phyloP scores from a whole-genome alignment of 805 yeast genomes.

The Hanseniaspora valbyensis region DNA sequence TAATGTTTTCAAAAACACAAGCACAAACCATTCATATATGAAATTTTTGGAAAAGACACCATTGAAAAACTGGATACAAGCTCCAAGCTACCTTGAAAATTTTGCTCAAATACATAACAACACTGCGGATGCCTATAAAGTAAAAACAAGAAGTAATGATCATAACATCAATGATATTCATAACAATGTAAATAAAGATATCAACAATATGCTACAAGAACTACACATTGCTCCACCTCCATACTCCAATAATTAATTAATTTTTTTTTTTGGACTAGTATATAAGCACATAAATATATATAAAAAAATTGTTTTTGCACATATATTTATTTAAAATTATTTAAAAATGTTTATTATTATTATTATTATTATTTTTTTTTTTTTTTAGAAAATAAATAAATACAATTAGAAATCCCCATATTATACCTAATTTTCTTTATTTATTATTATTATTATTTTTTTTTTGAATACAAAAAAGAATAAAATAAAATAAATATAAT shows the following conservation, averaged over 20 bases:
- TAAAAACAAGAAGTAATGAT: neutral
- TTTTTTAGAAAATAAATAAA: no score
- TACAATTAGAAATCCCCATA: no score
- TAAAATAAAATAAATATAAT: no score
- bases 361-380: no score
- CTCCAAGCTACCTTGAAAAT: neutral
- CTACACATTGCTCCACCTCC: constrained; percentile 13
- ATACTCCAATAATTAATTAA: constrained; percentile 4
- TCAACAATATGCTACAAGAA: neutral
- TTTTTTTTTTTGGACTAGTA: no score
- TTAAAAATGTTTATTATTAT: no score
- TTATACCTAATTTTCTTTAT: no score
- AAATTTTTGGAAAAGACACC: constrained; percentile 11
- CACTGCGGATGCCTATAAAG: neutral
- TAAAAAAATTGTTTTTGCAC: no score
- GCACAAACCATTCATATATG: neutral
- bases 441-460: no score
- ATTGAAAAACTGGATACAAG: constrained; percentile 6
- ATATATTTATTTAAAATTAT: no score
- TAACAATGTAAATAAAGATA: neutral
- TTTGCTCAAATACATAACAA: neutral
- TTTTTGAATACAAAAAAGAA: no score
- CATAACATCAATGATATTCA: neutral
- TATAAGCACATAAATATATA: no score
- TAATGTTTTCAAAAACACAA: neutral